phyloP scores from a whole-genome alignment of 805 yeast genomes.

The Cyberlindnera nakhonratchasimensis region DNA sequence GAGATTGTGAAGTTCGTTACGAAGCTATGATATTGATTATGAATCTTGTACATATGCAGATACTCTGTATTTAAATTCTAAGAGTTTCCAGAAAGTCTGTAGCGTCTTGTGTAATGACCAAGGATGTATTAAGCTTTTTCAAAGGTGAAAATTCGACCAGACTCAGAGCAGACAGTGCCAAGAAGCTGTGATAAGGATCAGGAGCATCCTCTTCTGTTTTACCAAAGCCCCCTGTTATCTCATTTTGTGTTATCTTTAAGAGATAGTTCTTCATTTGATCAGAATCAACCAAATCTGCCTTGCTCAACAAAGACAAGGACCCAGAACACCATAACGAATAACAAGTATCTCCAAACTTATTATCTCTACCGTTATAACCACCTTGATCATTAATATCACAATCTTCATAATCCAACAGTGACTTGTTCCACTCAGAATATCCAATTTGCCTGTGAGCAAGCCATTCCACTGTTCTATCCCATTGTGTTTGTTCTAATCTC shows the following conservation, averaged over 20 bases:
- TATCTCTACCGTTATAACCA: conserved; percentile 84
- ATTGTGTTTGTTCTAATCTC: conserved; percentile 25
- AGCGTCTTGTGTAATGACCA: conserved; percentile 13
- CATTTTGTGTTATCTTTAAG: conserved; percentile 54
- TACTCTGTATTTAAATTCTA: not conserved
- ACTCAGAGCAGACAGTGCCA: conserved; percentile 53
- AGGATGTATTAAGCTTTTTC: conserved; percentile 8
- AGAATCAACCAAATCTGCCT: conserved; percentile 33
- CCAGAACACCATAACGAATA: conserved; percentile 82
- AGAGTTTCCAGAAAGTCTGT: not conserved
- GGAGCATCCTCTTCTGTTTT: conserved; percentile 63
- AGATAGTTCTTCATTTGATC: conserved; percentile 41
- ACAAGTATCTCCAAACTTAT: conserved; percentile 83
- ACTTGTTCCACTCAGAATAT: conserved; percentile 31
- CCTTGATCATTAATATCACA: conserved; percentile 56
- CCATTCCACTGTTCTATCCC: conserved; percentile 50
- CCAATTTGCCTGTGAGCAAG: conserved; percentile 60
- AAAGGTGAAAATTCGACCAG: conserved; percentile 11
- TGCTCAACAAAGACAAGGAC: conserved; percentile 45
- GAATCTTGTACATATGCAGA: conserved; percentile 1
- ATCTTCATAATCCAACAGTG: conserved; percentile 29
- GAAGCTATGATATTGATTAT: conserved; percentile 4
- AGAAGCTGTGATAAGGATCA: conserved; percentile 65
- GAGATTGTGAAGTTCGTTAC: conserved; percentile 54
- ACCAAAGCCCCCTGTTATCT: conserved; percentile 70